Percentiles rank a stretch among this genome's conserved stretches.
These are phyloP conservation scores for Santalum album DNA, from an alignment of 164 flowering plant species.

Conservation along the genomic window DNA sequence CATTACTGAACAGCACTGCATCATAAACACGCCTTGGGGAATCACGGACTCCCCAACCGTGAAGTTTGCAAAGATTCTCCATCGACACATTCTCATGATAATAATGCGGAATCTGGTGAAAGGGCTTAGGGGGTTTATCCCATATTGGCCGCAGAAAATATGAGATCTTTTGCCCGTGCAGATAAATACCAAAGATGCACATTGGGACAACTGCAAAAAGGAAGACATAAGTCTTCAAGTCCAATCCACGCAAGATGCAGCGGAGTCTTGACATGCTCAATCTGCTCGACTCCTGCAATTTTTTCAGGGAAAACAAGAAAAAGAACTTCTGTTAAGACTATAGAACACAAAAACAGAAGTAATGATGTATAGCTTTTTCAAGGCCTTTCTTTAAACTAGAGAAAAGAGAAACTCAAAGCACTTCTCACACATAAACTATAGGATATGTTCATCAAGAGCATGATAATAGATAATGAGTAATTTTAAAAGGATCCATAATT, in stretches of 20 bases:
- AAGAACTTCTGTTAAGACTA: neutral
- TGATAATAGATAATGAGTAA: no score
- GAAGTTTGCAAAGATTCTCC: conserved; percentile 81
- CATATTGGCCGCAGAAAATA: conserved; percentile 82
- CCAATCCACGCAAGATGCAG: conserved; percentile 61
- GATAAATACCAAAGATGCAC: conserved; percentile 35
- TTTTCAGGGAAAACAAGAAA: neutral
- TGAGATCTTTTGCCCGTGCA: conserved; percentile 85
- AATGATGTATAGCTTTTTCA: no score
- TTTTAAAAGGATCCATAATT: no score
- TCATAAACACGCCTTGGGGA: conserved; percentile 84
- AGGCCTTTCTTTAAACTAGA: no score
- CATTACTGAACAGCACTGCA: conserved; percentile 86
- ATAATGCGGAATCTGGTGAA: conserved; percentile 72
- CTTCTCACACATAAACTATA: no score
- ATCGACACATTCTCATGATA: conserved; percentile 80
- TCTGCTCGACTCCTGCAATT: conserved; percentile 44
- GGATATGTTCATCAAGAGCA: no score
- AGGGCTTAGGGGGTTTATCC: conserved; percentile 81
- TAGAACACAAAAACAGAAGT: no score
- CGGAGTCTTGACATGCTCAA: conserved; percentile 60
- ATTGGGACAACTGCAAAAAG: conserved; percentile 51
- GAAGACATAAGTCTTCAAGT: conserved; percentile 45
- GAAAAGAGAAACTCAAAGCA: no score
- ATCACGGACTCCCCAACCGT: conserved; percentile 82